These are phyloP conservation scores for Sordariomycetes sp. DNA, from an alignment of 2,329 filamentous ascomycete genomes.

Conservation along the genomic window DNA sequence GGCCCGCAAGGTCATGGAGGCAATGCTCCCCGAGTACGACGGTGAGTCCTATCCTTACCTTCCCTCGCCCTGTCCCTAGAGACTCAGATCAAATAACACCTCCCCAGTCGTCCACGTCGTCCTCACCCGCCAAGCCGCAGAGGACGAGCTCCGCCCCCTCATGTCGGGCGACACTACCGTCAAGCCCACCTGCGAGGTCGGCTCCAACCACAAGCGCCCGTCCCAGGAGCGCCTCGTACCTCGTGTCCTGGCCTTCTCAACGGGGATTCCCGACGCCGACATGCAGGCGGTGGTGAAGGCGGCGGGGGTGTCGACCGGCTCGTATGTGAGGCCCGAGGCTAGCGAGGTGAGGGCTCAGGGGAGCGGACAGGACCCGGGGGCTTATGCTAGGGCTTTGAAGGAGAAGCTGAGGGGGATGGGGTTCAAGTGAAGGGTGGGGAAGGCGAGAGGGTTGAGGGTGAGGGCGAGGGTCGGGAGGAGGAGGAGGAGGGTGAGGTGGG, in stretches of 20 bases:
- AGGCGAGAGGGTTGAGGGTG: neutral
- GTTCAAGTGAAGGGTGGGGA: neutral
- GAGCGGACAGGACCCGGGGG: conserved; percentile 1
- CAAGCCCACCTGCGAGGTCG: conserved; percentile 2
- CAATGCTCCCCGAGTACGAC: conserved; percentile 7
- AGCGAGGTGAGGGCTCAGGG: conserved; percentile 3
- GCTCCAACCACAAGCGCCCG: conserved; percentile 4
- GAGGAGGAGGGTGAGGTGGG: neutral
- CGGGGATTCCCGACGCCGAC: neutral
- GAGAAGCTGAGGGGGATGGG: conserved; percentile 2
- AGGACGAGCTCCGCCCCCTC: conserved; percentile 6
- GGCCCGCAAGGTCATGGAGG: conserved; percentile 3
- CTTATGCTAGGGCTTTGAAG: conserved; percentile 6
- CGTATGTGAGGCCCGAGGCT: neutral
- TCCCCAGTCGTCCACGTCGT: conserved; percentile 5
- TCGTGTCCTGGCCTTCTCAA: conserved; percentile 2
- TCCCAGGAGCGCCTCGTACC: neutral
- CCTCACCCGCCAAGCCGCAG: neutral
- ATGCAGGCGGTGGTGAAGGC: conserved; percentile 3
- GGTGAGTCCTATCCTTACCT: conserved; percentile 1
- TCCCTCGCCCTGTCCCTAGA: neutral
- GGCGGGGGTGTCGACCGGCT: neutral
- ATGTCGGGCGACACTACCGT: neutral
- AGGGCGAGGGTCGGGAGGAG: neutral
- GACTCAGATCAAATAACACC: neutral